A percentile compares a stretch with the other conserved stretches of the same genome.
Conservation (phyloP, 2,329 filamentous ascomycete genomes). For the Fusarium sublunatum region DNA sequence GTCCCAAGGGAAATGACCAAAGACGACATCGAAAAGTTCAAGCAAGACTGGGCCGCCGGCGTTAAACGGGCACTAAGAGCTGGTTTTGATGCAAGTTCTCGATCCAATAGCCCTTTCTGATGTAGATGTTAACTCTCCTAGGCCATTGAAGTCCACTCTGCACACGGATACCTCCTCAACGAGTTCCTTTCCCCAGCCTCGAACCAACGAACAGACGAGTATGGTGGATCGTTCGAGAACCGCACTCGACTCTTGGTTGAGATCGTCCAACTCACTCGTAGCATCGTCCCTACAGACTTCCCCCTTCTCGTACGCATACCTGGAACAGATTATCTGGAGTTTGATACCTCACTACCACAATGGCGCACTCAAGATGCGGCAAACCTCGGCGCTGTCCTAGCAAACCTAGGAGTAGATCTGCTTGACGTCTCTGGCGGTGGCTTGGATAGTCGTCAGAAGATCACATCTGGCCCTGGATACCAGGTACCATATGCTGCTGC, state of each 20-base stretch:
- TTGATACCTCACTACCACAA: slow-evolving; percentile 64
- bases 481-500: slow-evolving; percentile 75
- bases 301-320: slow-evolving; percentile 77
- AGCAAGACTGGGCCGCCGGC: slow-evolving; percentile 35
- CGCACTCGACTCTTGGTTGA: slow-evolving; percentile 60
- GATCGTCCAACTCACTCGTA: slow-evolving; percentile 50
- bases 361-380: slow-evolving; percentile 73
- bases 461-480: slow-evolving; percentile 71
- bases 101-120: too few species aligned
- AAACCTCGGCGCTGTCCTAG: slow-evolving; percentile 70
- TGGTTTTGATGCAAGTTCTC: slow-evolving; percentile 37
- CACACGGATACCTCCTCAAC: slow-evolving; percentile 65
- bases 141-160: slow-evolving; percentile 53
- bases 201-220: slow-evolving; percentile 64
- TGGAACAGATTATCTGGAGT: slow-evolving; percentile 78
- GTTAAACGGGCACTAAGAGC: slow-evolving; percentile 37
- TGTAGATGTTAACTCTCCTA: neutral
- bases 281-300: slow-evolving; percentile 30
- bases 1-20: slow-evolving; percentile 40
- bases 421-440: slow-evolving; percentile 78
- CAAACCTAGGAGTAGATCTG: slow-evolving; percentile 74
- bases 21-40: slow-evolving; percentile 42
- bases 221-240: slow-evolving; percentile 59
- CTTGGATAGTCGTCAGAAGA: slow-evolving; percentile 67
- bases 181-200: slow-evolving; percentile 61